phyloP scores from a whole-genome alignment of 139 green algal species.

The Auxenochlorella pyrenoidosa region DNA sequence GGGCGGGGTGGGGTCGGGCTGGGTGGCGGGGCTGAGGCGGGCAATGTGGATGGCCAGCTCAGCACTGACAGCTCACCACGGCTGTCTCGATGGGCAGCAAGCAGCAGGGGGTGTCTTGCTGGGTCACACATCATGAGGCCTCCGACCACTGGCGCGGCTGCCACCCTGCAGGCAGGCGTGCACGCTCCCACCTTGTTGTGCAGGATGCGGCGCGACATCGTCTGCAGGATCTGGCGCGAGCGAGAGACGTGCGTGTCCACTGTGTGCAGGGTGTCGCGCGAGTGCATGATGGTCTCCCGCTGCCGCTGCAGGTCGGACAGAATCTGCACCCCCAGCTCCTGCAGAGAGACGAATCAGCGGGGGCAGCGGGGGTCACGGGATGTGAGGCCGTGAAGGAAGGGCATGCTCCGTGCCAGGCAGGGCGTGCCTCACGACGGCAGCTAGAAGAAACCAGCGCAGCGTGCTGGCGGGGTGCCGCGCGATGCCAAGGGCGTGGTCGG shows the following conservation, averaged over 20 bases:
- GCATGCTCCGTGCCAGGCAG: background rate
- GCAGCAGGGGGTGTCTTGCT: too few species aligned
- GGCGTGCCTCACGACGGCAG: background rate
- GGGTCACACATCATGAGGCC: too few species aligned
- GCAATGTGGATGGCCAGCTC: too few species aligned
- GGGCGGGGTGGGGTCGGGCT: background rate
- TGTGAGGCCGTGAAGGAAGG: background rate
- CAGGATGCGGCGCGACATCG: conserved; percentile 86
- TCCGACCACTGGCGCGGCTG: conserved; percentile 37
- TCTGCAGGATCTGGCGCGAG: conserved; percentile 83
- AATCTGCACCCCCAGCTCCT: conserved; percentile 95
- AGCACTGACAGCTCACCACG: too few species aligned
- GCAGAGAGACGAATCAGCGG: too few species aligned
- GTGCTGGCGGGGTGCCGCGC: too few species aligned
- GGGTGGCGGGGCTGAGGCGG: too few species aligned
- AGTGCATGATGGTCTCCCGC: conserved; percentile 90
- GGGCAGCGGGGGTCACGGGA: background rate
- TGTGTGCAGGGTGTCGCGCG: conserved; percentile 85
- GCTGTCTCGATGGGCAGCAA: too few species aligned
- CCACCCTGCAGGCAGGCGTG: too few species aligned
- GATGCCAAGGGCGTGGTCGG: background rate
- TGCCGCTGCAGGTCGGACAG: conserved; percentile 93
- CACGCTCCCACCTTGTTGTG: conserved; percentile 86
- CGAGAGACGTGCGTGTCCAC: conserved; percentile 93
- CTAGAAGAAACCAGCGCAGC: too few species aligned